Evolutionary conservation across 371 early-diverging fungal species (phyloP).

Genomic region (Coemansia sp.): DNA sequence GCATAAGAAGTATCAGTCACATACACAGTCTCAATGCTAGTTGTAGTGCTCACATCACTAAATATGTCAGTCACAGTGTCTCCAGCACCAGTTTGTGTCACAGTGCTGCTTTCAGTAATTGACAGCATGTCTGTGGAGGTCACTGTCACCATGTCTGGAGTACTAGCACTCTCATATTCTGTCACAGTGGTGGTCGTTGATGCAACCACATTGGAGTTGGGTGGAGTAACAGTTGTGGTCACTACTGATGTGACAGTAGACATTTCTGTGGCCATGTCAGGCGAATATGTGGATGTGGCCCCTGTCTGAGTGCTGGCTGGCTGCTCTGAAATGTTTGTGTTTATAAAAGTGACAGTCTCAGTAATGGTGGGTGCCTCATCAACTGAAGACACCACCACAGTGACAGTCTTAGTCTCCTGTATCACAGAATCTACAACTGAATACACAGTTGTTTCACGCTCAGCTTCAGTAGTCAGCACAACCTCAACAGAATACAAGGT

Average conservation of each 20-base stretch:
- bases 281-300: neutral
- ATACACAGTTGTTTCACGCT: neutral
- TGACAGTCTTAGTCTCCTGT: neutral
- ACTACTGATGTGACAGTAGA: constrained; percentile 1
- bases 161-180: constrained; percentile 5
- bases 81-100: neutral
- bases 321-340: constrained; percentile 2
- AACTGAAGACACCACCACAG: neutral
- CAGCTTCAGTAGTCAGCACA: neutral
- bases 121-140: constrained; percentile 8
- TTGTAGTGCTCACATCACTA: neutral
- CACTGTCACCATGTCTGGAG: neutral
- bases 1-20: neutral
- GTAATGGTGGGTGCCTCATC: neutral
- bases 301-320: neutral
- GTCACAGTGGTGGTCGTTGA: constrained; percentile 6
- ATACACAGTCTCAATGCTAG: neutral
- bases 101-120: neutral
- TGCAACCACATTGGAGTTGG: neutral
- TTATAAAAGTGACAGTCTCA: constrained; percentile 7
- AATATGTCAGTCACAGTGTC: neutral
- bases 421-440: neutral
- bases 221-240: neutral
- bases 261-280: neutral
- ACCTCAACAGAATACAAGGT: neutral